Evolutionary conservation across 345 rosid genomes (phyloP), one percentile per base, ranked within the genome.

Genomic region (Gossypium mustelinum): DNA sequence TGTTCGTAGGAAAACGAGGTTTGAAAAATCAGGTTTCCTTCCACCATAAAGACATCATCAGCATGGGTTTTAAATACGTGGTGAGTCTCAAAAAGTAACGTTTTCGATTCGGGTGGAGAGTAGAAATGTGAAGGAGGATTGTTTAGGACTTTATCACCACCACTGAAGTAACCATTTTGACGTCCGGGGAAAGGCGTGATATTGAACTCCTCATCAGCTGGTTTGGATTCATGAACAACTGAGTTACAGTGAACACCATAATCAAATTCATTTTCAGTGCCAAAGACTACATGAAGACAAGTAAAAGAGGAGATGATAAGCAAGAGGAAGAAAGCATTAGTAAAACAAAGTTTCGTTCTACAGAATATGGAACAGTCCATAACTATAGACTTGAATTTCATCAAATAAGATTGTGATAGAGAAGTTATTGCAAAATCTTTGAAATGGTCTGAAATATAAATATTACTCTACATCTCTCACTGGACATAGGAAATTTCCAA

Each of bases 21-120:
- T 27, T 17, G 61, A 13, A 81, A 34, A n/a, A 27, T 24, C 76
- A 79, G 24, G 63, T 13, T 58, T 11, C 80, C 81, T 72, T 75
- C 57, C 22, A 84, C 70, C 60, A 25, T 78, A 62, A 77, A 54
- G 18, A 80, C 76, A 7, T 75, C 81, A 3, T 76, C 67, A 0
- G 11, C 11, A 64, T 75, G 62, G 44, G 83, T 81, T 55, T 17
- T 58, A 12, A 9, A 18, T 12, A 68, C 70, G 10, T 41, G 25
- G 2, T 11, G 51, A 34, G 44, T 58, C 1, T 3, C 59, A 50
- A 84, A 76, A 67, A 22, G 39, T 1, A 67, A 34, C 14, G 1
- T 9, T 22, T 47, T 67, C 6, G 56, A 68, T 12, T 13, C 56
- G 1, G 12, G 20, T 0, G 7, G 0, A 67, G 47, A 24, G n/a